These are phyloP conservation scores for Aspergillus neotritici DNA, from an alignment of 2,329 filamentous ascomycete genomes.

Conservation along the genomic window DNA sequence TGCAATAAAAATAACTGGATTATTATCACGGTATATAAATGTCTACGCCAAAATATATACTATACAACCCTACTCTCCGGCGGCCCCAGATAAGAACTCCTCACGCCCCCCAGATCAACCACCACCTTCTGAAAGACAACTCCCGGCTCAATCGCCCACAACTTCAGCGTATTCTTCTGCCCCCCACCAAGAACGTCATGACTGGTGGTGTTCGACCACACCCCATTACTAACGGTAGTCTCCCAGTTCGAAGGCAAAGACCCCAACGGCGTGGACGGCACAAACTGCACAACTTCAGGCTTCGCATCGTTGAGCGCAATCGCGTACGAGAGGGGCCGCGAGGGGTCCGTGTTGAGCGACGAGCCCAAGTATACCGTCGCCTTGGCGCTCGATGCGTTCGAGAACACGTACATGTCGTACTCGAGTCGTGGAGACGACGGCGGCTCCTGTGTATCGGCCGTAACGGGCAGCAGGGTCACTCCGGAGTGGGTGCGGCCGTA, in stretches of 20 bases:
- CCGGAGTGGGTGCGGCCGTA: slow-evolving; percentile 57
- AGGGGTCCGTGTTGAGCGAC: slow-evolving; percentile 49
- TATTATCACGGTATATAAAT: too few relatives aligned
- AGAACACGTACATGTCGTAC: slow-evolving; percentile 60
- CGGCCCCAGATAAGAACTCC: slow-evolving; percentile 52
- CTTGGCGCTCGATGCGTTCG: slow-evolving; percentile 38
- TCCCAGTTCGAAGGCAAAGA: slow-evolving; percentile 7
- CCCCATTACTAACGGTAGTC: slow-evolving; percentile 6
- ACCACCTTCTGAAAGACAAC: slow-evolving; percentile 54
- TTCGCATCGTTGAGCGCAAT: slow-evolving; percentile 42
- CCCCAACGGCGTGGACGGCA: slow-evolving; percentile 23
- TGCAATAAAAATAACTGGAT: too few relatives aligned
- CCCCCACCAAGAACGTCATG: slow-evolving; percentile 37
- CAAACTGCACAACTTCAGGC: slow-evolving; percentile 37
- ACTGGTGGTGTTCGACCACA: slow-evolving; percentile 30
- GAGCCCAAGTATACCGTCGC: slow-evolving; percentile 40
- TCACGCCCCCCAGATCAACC: slow-evolving; percentile 51
- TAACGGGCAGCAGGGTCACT: slow-evolving; percentile 52
- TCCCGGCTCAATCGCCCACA: slow-evolving; percentile 51
- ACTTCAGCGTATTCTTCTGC: slow-evolving; percentile 44
- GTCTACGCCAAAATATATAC: too few relatives aligned
- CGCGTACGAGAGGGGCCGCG: slow-evolving; percentile 47
- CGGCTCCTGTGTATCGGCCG: slow-evolving; percentile 46
- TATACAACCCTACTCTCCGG: slow-evolving; percentile 43
- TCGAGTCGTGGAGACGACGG: slow-evolving; percentile 50